These are phyloP conservation scores for Botrytis medusae DNA, from an alignment of 2,329 filamentous ascomycete species.

Conservation along the genomic window DNA sequence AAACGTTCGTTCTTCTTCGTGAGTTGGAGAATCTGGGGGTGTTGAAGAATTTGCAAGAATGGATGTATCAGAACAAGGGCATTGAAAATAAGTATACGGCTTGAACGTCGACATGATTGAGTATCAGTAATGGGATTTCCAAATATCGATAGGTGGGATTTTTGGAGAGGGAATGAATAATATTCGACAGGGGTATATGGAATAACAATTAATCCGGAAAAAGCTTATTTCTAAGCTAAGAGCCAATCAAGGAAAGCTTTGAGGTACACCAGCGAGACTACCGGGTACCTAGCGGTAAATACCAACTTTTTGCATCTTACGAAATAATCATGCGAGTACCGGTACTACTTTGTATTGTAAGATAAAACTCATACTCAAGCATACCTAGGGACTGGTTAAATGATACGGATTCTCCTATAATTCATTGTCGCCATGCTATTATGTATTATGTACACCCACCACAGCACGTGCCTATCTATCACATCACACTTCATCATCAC, in stretches of 20 bases:
- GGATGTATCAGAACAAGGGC: constrained; percentile 58
- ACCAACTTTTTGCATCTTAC: neutral
- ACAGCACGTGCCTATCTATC: neutral
- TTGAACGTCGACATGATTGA: constrained; percentile 50
- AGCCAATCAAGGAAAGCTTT: neutral
- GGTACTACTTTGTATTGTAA: too few species aligned
- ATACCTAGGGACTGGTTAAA: neutral
- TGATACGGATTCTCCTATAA: neutral
- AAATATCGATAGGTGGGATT: neutral
- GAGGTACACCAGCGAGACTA: neutral
- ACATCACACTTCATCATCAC: neutral
- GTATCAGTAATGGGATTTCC: neutral
- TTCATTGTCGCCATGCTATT: neutral
- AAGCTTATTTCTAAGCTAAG: neutral
- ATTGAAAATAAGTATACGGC: constrained; percentile 67
- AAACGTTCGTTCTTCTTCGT: constrained; percentile 77
- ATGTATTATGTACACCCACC: neutral
- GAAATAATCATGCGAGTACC: too few species aligned
- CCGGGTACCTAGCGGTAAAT: too few species aligned
- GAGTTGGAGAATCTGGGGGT: constrained; percentile 42
- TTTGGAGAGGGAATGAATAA: constrained; percentile 1
- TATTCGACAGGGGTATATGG: neutral
- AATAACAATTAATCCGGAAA: neutral
- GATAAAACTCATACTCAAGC: too few species aligned
- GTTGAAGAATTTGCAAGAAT: constrained; percentile 39